Percentiles rank a stretch among this genome's conserved stretches.
phyloP scores from a whole-genome alignment of 108 stramenopile species.

The Discostella stelligeroides region DNA sequence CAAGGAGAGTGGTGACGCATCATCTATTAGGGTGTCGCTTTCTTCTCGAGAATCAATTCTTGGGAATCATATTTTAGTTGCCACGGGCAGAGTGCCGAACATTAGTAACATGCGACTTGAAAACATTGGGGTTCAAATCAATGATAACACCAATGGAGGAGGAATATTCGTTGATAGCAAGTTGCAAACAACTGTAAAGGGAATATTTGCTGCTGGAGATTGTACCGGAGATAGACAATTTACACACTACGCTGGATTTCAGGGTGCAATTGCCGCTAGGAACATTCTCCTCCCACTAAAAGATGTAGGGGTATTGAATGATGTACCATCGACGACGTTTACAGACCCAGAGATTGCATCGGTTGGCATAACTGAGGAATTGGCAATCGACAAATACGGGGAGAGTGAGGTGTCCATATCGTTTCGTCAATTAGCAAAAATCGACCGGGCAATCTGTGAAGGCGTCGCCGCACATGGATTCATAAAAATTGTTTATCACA shows the following conservation, averaged over 20 bases:
- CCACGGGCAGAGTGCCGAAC: conserved; percentile 80
- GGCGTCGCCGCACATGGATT: conserved; percentile 46
- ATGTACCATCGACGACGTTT: conserved; percentile 80
- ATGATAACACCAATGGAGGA: conserved; percentile 30
- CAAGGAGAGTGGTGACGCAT: conserved; percentile 14
- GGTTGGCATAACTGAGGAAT: conserved; percentile 78
- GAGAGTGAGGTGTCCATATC: conserved; percentile 65
- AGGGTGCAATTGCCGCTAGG: conserved; percentile 85
- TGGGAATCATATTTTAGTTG: conserved; percentile 74
- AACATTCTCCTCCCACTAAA: conserved; percentile 81
- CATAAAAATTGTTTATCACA: conserved; percentile 57
- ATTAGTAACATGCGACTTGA: conserved; percentile 71
- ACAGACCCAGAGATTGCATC: conserved; percentile 85
- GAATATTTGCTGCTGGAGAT: conserved; percentile 85
- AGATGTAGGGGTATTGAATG: conserved; percentile 53
- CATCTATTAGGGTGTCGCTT: conserved; percentile 7
- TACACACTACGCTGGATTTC: conserved; percentile 83
- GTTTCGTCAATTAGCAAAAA: conserved; percentile 40
- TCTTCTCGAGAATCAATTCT: conserved; percentile 21
- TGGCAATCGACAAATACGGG: conserved; percentile 64
- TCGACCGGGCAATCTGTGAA: conserved; percentile 62
- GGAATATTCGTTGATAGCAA: conserved; percentile 74
- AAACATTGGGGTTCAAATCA: conserved; percentile 61
- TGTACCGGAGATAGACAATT: conserved; percentile 85
- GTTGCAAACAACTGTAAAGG: conserved; percentile 62